A percentile compares a stretch with the other conserved stretches of the same genome.
Conservation (phyloP, 2,329 filamentous ascomycete genomes). For the Anthostomella pinea region DNA sequence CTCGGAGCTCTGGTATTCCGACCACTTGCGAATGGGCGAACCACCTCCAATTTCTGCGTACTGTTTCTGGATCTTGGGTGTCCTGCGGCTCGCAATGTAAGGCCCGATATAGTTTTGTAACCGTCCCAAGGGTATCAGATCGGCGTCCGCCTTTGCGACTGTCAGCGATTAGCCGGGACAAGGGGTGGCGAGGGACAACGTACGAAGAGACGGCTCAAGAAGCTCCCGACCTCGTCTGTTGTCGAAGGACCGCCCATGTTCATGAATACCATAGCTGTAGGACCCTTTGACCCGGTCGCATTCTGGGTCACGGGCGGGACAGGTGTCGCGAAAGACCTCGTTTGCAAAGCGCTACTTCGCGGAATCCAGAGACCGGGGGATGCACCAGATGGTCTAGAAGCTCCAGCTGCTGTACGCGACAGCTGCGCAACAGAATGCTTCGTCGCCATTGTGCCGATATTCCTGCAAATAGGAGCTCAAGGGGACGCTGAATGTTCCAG, state of each 20-base stretch:
- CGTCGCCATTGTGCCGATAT: conserved; percentile 36
- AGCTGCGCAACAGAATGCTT: conserved; percentile 39
- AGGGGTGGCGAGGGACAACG: conserved; percentile 28
- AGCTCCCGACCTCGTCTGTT: conserved; percentile 81
- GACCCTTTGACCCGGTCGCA: conserved; percentile 67
- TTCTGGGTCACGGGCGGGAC: conserved; percentile 79
- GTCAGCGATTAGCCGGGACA: conserved; percentile 14
- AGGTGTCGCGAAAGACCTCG: conserved; percentile 54
- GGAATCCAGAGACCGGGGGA: conserved; percentile 21
- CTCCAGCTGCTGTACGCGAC: conserved; percentile 30
- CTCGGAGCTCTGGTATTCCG: conserved; percentile 86
- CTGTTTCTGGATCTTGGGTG: conserved; percentile 94
- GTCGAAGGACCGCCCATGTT: conserved; percentile 98
- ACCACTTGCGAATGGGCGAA: conserved; percentile 98
- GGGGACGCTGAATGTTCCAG: not conserved
- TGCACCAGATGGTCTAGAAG: conserved; percentile 25
- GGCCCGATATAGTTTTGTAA: conserved; percentile 89
- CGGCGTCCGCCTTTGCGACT: conserved; percentile 70
- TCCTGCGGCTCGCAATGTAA: conserved; percentile 79
- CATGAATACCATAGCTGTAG: conserved; percentile 97
- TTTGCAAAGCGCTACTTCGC: conserved; percentile 34
- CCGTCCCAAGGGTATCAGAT: conserved; percentile 91
- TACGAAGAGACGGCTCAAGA: conserved; percentile 90
- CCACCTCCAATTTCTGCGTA: conserved; percentile 94
- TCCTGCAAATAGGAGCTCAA: not conserved